Base-by-base conservation (phyloP, 306 rosid species). In the Prosopis cineraria region DNA sequence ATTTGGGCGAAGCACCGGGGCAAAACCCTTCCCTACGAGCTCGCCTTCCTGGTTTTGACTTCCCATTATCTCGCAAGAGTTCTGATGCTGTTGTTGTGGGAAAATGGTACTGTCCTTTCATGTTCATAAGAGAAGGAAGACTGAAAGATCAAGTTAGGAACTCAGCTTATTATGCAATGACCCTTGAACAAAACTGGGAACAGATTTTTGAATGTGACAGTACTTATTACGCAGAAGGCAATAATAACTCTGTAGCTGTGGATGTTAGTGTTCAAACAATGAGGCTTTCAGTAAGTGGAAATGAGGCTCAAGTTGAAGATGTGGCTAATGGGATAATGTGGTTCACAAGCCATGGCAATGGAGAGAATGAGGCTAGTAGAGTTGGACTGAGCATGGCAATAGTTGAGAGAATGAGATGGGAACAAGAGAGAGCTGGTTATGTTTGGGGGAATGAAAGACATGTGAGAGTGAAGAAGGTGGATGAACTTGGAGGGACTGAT, bases 41-140 rank as follows among this genome's bases (percentile, higher is more conserved):
- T 4, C 65, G 59, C 37, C 86, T 88, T 19, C 89, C 88, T 0
- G 27, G 34, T 3, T 76, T 87, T 20, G 9, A 43, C 47, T 82
- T 59, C 14, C 25, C 27, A 2, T 56, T 14, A 1, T 40, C 81
- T 16, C 3, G 29, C 16, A 22, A 36, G 4, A 55, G 68, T 44
- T 81, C 77, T 2, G 43, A 62, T 6, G 14, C 78, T 9, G 53
- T 85, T 36, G 45, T 20, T 22, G 82, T 87, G 20, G 91, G 89
- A 9, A 85, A 78, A 45, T 87, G 89, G 89, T 78, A 85, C 10
- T 66, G 79, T 40, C 91, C 89, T 52, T 82, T 85, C 58, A 29
- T 82, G 75, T 85, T 82, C 27, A 24, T 87, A 11, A 75, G 59
- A 56, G 87, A 83, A 60, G 29, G 30, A 20, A 79, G 55, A n/a